Evolutionary conservation across 148 eudicot genomes (phyloP).

Genomic region (Cornus controversa): DNA sequence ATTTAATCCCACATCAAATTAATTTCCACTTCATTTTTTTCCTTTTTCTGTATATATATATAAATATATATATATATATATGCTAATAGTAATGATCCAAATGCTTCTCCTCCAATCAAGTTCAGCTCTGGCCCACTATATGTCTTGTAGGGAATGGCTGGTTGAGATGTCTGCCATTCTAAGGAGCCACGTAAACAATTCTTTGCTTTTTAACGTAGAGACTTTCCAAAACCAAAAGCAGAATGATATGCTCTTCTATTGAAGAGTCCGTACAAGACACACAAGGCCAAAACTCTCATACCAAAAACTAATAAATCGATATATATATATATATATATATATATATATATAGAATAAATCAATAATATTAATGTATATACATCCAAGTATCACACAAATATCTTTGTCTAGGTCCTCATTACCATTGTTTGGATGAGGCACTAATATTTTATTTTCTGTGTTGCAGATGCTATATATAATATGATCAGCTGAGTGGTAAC

Average conservation of each 20-base stretch:
- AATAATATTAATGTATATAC: too few relatives aligned
- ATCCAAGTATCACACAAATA: too few relatives aligned
- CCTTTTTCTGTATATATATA: background rate
- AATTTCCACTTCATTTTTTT: background rate
- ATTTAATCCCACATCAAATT: background rate
- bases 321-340: too few relatives aligned
- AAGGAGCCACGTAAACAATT: background rate
- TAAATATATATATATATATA: too few relatives aligned
- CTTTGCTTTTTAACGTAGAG: background rate
- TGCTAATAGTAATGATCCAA: background rate
- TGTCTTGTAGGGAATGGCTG: background rate
- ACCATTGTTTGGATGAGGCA: too few relatives aligned
- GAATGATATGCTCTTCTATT: background rate
- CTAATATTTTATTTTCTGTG: background rate
- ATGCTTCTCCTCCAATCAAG: background rate
- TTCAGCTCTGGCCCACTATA: background rate
- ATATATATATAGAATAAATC: too few relatives aligned
- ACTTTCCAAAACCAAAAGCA: too few relatives aligned
- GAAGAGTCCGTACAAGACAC: too few relatives aligned
- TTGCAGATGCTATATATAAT: background rate
- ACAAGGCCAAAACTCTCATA: too few relatives aligned
- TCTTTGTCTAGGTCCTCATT: too few relatives aligned
- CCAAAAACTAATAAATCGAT: too few relatives aligned
- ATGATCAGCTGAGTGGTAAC: background rate
- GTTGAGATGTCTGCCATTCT: too few relatives aligned